A percentile compares a stretch with the other conserved stretches of the same genome.
These are phyloP conservation scores for Neurospora pannonica DNA, from an alignment of 495 filamentous ascomycete genomes.

Conservation along the genomic window DNA sequence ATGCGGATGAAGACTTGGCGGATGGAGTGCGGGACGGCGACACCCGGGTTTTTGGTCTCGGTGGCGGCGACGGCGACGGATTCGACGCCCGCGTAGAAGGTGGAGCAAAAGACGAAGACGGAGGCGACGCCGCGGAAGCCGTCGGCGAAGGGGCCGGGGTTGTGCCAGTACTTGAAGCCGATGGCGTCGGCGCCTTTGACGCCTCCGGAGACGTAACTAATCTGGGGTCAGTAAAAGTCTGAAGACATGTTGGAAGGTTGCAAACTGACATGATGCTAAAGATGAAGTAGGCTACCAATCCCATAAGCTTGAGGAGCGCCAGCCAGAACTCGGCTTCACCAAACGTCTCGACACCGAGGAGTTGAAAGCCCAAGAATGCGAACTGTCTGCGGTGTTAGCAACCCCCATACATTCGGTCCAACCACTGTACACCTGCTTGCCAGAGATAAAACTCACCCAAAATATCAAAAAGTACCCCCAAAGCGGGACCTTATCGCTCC, in stretches of 20 bases:
- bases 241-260: background rate
- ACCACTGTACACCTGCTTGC: background rate
- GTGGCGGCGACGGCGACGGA: conserved; percentile 65
- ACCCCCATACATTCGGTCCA: background rate
- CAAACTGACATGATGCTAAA: conserved; percentile 48
- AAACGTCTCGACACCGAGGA: conserved; percentile 42
- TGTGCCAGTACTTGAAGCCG: conserved; percentile 59
- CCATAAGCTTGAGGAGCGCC: conserved; percentile 56
- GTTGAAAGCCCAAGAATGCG: conserved; percentile 34
- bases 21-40: conserved; percentile 61
- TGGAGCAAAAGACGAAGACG: conserved; percentile 55
- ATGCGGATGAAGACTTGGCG: conserved; percentile 70
- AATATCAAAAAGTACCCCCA: conserved; percentile 57
- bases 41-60: conserved; percentile 63
- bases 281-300: conserved; percentile 58
- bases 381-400: conserved; percentile 21
- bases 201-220: conserved; percentile 40
- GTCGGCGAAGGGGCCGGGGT: conserved; percentile 57
- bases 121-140: conserved; percentile 55
- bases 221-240: background rate
- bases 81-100: conserved; percentile 68
- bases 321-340: conserved; percentile 59
- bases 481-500: conserved; percentile 41
- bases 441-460: conserved; percentile 39
- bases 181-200: conserved; percentile 35